Evolutionary conservation across 768 basidiomycete genomes (phyloP).

Genomic region (Phanerochaete carnosa): DNA sequence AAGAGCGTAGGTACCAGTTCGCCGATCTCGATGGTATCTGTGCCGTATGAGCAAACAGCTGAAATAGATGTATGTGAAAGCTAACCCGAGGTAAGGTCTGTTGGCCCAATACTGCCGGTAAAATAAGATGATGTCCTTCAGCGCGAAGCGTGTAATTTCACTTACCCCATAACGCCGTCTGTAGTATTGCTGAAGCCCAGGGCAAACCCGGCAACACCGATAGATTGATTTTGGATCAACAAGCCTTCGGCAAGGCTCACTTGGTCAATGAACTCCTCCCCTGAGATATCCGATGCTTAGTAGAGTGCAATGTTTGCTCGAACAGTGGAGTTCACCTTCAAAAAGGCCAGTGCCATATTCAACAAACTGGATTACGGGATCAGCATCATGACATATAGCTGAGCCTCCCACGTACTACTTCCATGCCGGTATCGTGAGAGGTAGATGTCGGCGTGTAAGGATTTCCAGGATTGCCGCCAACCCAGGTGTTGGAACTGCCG

Average conservation of each 20-base stretch:
- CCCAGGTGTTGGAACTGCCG: constrained; percentile 9
- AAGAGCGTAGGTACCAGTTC: constrained; percentile 33
- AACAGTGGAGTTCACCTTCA: background rate
- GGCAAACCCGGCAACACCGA: constrained; percentile 54
- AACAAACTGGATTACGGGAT: background rate
- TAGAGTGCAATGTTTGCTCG: background rate
- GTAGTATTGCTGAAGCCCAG: constrained; percentile 41
- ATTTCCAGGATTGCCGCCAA: background rate
- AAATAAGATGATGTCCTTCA: background rate
- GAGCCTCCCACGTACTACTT: background rate
- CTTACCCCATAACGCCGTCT: constrained; percentile 54
- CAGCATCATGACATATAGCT: background rate
- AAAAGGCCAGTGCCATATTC: constrained; percentile 10
- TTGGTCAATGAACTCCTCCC: constrained; percentile 38
- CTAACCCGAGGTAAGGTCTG: constrained; percentile 45
- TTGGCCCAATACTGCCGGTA: constrained; percentile 50
- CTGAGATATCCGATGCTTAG: constrained; percentile 3
- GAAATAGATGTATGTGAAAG: background rate
- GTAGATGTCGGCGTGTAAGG: background rate
- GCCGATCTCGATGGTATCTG: background rate
- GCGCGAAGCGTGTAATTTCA: background rate
- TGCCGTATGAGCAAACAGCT: background rate
- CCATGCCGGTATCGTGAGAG: background rate
- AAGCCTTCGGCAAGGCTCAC: constrained; percentile 43
- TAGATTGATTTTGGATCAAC: constrained; percentile 41